Conservation (phyloP, 2,329 filamentous ascomycete genomes). For the Atkinsonella texensis region DNA sequence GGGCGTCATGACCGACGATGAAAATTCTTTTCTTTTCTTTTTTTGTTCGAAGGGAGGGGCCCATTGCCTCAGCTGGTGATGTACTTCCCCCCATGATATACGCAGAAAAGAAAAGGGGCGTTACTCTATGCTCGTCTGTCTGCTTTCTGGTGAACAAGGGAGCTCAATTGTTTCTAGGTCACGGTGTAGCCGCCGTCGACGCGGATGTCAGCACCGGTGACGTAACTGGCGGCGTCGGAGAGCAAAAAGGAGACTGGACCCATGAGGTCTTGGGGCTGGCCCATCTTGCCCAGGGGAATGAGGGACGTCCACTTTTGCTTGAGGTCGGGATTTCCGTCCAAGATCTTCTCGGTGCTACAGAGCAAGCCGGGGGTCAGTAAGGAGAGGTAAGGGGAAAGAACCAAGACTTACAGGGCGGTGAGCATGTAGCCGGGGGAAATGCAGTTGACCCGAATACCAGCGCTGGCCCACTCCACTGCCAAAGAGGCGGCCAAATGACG, state of each 20-base stretch:
- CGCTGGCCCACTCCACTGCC: constrained; percentile 86
- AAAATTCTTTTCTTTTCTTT: neutral
- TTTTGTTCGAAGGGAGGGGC: neutral
- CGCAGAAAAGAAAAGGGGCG: neutral
- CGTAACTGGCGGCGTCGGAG: constrained; percentile 65
- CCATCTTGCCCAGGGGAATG: constrained; percentile 91
- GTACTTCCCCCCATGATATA: neutral
- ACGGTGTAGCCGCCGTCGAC: constrained; percentile 87
- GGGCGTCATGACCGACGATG: neutral
- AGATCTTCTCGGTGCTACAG: constrained; percentile 75
- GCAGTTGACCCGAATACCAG: constrained; percentile 85
- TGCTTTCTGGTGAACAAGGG: neutral
- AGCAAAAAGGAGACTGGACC: constrained; percentile 80
- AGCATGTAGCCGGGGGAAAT: constrained; percentile 96
- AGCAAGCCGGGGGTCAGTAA: neutral
- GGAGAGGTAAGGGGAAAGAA: neutral
- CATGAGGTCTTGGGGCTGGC: constrained; percentile 82
- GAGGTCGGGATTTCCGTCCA: constrained; percentile 84
- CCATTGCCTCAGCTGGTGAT: neutral
- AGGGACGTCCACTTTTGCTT: constrained; percentile 83
- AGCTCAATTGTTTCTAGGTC: constrained; percentile 35
- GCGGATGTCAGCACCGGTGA: constrained; percentile 61
- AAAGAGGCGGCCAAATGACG: constrained; percentile 77
- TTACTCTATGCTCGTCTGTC: neutral
- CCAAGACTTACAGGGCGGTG: constrained; percentile 63